A percentile compares a stretch with the other conserved stretches of the same genome.
These are phyloP conservation scores for Berkeleyomyces rouxiae DNA, from an alignment of 2,329 filamentous ascomycete genomes.

Conservation along the genomic window DNA sequence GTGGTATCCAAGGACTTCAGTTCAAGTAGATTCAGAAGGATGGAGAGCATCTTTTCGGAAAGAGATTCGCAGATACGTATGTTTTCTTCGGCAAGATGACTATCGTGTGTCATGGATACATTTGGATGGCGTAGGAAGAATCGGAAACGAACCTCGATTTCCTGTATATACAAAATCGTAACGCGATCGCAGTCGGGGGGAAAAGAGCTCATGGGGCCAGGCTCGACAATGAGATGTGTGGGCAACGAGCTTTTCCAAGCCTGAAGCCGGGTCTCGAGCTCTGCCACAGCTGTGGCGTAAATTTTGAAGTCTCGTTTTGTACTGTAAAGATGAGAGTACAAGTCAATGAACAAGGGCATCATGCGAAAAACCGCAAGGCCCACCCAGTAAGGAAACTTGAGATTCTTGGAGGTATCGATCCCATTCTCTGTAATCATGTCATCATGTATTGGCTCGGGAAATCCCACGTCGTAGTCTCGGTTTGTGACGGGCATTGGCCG, in stretches of 20 bases:
- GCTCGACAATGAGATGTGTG: slow-evolving; percentile 29
- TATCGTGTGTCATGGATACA: slow-evolving; percentile 37
- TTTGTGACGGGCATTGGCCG: slow-evolving; percentile 57
- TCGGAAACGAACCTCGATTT: slow-evolving; percentile 39
- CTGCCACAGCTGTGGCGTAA: slow-evolving; percentile 46
- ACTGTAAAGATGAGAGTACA: slow-evolving; percentile 63
- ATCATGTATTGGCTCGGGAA: slow-evolving; percentile 56
- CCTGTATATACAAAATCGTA: slow-evolving; percentile 34
- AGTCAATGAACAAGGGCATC: slow-evolving; percentile 50
- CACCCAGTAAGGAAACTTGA: slow-evolving; percentile 50
- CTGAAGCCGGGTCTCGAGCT: slow-evolving; percentile 47
- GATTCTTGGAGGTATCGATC: slow-evolving; percentile 31
- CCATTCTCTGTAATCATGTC: slow-evolving; percentile 50
- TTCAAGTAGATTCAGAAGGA: slow-evolving; percentile 41
- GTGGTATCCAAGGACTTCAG: slow-evolving; percentile 59
- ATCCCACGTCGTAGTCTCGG: slow-evolving; percentile 64
- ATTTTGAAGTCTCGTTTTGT: slow-evolving; percentile 43
- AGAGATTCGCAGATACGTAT: slow-evolving; percentile 50
- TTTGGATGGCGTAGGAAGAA: slow-evolving; percentile 46
- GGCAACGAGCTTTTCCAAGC: slow-evolving; percentile 50
- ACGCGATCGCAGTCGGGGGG: slow-evolving; percentile 25
- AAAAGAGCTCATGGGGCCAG: slow-evolving; percentile 20
- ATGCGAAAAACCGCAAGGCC: slow-evolving; percentile 51
- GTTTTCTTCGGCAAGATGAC: slow-evolving; percentile 41
- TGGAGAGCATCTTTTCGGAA: slow-evolving; percentile 44